Percentiles rank a stretch among this genome's conserved stretches.
Evolutionary conservation across 2,329 filamentous ascomycete species (phyloP).

Genomic region (Colletotrichum somersetense): DNA sequence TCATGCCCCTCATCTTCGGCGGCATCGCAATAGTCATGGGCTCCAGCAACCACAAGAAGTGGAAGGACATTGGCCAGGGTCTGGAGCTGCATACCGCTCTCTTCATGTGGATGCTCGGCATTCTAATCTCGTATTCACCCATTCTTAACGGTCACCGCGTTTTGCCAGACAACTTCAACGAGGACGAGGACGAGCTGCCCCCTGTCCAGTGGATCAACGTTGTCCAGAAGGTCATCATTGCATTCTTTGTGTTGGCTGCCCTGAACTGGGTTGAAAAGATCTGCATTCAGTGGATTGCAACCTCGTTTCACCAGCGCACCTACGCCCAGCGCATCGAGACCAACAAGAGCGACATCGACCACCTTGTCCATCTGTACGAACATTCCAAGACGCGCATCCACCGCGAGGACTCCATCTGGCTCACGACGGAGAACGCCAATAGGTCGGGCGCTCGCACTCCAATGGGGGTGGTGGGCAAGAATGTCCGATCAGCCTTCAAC

Average conservation of each 20-base stretch:
- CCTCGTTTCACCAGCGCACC: conserved; percentile 90
- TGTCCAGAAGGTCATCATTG: conserved; percentile 87
- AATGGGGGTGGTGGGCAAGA: conserved; percentile 77
- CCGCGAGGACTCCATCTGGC: conserved; percentile 64
- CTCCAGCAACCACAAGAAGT: conserved; percentile 92
- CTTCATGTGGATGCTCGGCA: conserved; percentile 92
- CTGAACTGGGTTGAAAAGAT: conserved; percentile 94
- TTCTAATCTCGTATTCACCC: conserved; percentile 87
- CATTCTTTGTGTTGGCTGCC: conserved; percentile 82
- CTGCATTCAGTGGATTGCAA: conserved; percentile 93
- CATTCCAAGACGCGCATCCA: conserved; percentile 82
- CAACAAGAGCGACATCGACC: conserved; percentile 88
- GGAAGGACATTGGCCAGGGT: conserved; percentile 88
- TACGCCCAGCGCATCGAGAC: conserved; percentile 92
- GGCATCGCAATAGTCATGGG: conserved; percentile 76
- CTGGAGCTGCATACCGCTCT: conserved; percentile 87
- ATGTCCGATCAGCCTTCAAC: conserved; percentile 79
- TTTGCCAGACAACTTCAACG: conserved; percentile 44
- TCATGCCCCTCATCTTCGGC: conserved; percentile 62
- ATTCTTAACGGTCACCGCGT: conserved; percentile 75
- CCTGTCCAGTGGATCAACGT: conserved; percentile 76
- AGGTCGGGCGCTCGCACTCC: conserved; percentile 79
- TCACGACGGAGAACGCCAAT: conserved; percentile 50
- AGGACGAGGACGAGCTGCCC: conserved; percentile 63
- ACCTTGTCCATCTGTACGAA: conserved; percentile 69